phyloP scores from a whole-genome alignment of 169 alveolate species.

The Plasmodium gonderi region DNA sequence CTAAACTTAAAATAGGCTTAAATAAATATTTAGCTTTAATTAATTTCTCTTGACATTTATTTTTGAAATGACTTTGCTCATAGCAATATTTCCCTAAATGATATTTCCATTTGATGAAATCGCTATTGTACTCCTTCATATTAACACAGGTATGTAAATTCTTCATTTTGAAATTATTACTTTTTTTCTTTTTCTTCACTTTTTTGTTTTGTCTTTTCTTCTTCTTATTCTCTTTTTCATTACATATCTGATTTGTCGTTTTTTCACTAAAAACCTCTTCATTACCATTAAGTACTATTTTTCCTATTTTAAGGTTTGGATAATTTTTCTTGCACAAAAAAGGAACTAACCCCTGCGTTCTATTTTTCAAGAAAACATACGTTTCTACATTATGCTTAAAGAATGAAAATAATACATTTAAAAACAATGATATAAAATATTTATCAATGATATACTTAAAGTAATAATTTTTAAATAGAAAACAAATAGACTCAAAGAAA shows the following conservation, averaged over 20 bases:
- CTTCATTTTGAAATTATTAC: background rate
- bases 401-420: constrained; percentile 34
- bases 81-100: constrained; percentile 47
- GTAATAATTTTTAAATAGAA: constrained; percentile 40
- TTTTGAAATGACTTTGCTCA: constrained; percentile 22
- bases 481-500: constrained; percentile 37
- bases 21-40: constrained; percentile 63
- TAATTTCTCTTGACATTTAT: constrained; percentile 31
- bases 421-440: constrained; percentile 40
- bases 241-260: background rate
- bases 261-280: background rate
- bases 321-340: background rate
- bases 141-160: background rate
- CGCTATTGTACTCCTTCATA: background rate
- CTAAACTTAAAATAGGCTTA: constrained; percentile 31
- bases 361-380: constrained; percentile 9
- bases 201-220: background rate
- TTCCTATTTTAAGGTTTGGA: background rate
- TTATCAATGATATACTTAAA: constrained; percentile 60
- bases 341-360: constrained; percentile 35
- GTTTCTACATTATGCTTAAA: constrained; percentile 57
- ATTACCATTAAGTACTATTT: background rate
- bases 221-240: background rate
- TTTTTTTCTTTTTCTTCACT: background rate
- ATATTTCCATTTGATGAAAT: constrained; percentile 18